These are phyloP conservation scores for Clonostachys rosea DNA, from an alignment of 2,329 filamentous ascomycete genomes.

Conservation along the genomic window DNA sequence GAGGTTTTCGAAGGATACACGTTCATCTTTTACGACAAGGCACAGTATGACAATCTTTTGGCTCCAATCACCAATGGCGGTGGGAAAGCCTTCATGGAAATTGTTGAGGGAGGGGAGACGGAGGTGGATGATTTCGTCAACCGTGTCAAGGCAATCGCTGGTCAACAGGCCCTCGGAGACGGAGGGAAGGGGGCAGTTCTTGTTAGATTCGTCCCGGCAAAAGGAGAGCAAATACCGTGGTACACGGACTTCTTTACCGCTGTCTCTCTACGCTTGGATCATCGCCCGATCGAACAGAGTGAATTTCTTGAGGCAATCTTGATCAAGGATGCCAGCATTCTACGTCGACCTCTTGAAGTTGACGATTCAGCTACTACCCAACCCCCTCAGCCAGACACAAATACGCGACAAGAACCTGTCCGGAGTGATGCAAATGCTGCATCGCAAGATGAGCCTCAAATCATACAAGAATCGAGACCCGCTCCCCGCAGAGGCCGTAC, in stretches of 20 bases:
- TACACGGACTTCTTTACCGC: constrained; percentile 63
- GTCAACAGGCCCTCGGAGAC: constrained; percentile 65
- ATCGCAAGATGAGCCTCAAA: constrained; percentile 2
- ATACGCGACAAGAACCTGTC: not conserved
- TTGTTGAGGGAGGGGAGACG: constrained; percentile 58
- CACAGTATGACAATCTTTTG: constrained; percentile 72
- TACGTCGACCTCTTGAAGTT: constrained; percentile 65
- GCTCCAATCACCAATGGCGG: constrained; percentile 72
- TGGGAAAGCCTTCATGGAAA: constrained; percentile 73
- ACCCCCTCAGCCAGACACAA: not conserved
- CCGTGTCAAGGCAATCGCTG: constrained; percentile 70
- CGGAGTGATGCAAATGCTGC: not conserved
- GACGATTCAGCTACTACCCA: constrained; percentile 24
- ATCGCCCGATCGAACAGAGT: constrained; percentile 80
- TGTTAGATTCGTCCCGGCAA: constrained; percentile 63
- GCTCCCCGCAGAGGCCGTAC: constrained; percentile 4
- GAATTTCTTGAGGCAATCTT: constrained; percentile 91
- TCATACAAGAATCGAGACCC: constrained; percentile 2
- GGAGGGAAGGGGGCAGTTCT: constrained; percentile 71
- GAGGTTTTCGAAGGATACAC: constrained; percentile 82
- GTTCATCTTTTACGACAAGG: constrained; percentile 77
- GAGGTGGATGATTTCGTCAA: constrained; percentile 70
- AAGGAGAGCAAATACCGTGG: constrained; percentile 56
- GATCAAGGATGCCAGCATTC: constrained; percentile 66
- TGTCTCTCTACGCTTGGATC: constrained; percentile 69